Evolutionary conservation across 495 filamentous ascomycete species (phyloP).

Genomic region (Podospora didyma): DNA sequence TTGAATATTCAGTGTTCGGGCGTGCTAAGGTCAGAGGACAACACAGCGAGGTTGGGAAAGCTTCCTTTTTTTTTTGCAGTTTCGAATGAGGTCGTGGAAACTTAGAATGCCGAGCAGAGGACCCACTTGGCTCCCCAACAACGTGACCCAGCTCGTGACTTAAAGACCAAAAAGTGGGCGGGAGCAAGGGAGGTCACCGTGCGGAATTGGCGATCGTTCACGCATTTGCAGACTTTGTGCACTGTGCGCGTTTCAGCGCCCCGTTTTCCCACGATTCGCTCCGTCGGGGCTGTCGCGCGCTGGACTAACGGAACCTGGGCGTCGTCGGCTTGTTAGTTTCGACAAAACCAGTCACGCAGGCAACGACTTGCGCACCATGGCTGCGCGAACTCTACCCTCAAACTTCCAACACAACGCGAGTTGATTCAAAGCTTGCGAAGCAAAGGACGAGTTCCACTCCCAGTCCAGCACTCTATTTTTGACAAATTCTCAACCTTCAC

Average conservation of each 20-base stretch:
- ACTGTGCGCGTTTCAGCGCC: slow-evolving; percentile 11
- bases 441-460: too few relatives aligned
- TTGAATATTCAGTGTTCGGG: slow-evolving; percentile 9
- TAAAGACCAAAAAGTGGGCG: not conserved
- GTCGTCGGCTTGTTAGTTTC: too few relatives aligned
- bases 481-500: too few relatives aligned
- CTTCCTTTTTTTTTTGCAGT: slow-evolving; percentile 26
- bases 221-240: not conserved
- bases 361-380: too few relatives aligned
- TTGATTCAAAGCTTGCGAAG: too few relatives aligned
- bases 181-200: not conserved
- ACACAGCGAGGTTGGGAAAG: slow-evolving; percentile 9
- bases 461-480: too few relatives aligned
- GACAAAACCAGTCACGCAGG: too few relatives aligned
- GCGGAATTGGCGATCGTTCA: not conserved
- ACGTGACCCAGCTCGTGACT: slow-evolving; percentile 30
- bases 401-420: too few relatives aligned
- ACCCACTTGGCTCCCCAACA: slow-evolving; percentile 6
- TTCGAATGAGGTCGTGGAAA: slow-evolving; percentile 28
- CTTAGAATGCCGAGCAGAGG: slow-evolving; percentile 23
- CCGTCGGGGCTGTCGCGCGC: not conserved
- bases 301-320: not conserved
- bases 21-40: slow-evolving; percentile 2
- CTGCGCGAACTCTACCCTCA: too few relatives aligned
- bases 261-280: not conserved